phyloP scores from a whole-genome alignment of 495 filamentous ascomycete genomes.

The Pseudevernia furfuracea region DNA sequence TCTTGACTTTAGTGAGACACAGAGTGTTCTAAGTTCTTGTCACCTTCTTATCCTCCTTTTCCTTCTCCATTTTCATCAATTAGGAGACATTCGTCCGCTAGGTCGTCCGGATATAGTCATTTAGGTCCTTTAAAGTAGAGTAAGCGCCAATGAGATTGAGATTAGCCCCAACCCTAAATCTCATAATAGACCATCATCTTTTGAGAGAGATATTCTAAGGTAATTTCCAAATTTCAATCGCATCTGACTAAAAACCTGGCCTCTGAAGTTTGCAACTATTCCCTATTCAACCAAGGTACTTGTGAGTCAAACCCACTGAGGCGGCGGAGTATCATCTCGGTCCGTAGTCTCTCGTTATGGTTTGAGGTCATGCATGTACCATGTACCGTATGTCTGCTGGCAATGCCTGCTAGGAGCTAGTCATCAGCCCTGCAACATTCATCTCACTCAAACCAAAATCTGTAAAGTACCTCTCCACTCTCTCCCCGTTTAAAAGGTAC shows the following conservation, averaged over 20 bases:
- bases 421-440: neutral
- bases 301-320: neutral
- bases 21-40: neutral
- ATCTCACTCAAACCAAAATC: neutral
- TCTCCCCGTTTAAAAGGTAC: too few species aligned
- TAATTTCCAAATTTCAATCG: neutral
- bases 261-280: too few species aligned
- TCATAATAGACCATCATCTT: conserved; percentile 11
- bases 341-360: neutral
- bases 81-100: neutral
- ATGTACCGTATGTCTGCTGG: neutral
- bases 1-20: neutral
- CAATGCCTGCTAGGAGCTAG: neutral
- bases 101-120: neutral
- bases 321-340: neutral
- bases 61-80: neutral
- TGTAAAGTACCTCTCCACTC: too few species aligned
- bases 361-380: neutral
- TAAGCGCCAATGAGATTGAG: neutral
- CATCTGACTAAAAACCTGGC: conserved; percentile 9
- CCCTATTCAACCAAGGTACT: too few species aligned
- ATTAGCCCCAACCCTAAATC: conserved; percentile 2
- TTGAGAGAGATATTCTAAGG: too few species aligned
- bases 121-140: conserved; percentile 2
- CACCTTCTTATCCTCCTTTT: too few species aligned